phyloP scores from a whole-genome alignment of 2,329 filamentous ascomycete species.

The Cephalotrichum gorgonifer region DNA sequence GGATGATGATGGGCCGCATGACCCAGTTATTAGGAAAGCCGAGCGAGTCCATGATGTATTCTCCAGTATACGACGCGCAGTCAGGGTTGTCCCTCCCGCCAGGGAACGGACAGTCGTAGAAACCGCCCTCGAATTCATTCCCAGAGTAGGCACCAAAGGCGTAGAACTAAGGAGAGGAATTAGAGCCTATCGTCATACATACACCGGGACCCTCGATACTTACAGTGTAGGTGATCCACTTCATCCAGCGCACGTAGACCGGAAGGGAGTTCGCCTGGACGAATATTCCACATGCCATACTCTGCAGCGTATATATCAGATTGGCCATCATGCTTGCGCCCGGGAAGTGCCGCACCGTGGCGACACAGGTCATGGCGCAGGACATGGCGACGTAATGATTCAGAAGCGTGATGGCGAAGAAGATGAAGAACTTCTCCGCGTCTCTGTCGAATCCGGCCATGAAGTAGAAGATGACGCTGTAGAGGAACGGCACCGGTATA shows the following conservation, averaged over 20 bases:
- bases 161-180: conserved; percentile 46
- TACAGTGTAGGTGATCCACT: conserved; percentile 53
- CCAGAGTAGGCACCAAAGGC: conserved; percentile 59
- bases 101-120: conserved; percentile 61
- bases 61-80: conserved; percentile 59
- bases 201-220: conserved; percentile 14
- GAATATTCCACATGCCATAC: conserved; percentile 67
- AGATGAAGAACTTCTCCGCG: conserved; percentile 57
- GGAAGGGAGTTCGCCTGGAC: conserved; percentile 64
- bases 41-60: conserved; percentile 58
- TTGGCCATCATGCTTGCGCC: conserved; percentile 65
- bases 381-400: conserved; percentile 66
- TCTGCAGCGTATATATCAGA: conserved; percentile 61
- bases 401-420: conserved; percentile 57
- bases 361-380: conserved; percentile 59
- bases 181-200: conserved; percentile 3
- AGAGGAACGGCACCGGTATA: conserved; percentile 60
- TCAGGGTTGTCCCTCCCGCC: conserved; percentile 52
- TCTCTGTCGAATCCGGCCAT: conserved; percentile 64
- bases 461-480: conserved; percentile 64
- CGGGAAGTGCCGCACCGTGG: conserved; percentile 55
- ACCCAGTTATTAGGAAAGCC: conserved; percentile 61
- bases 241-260: conserved; percentile 69
- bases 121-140: conserved; percentile 63
- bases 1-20: conserved; percentile 51